Percentiles rank a stretch among this genome's conserved stretches.
Conservation (phyloP, 148 eudicot genomes). For the Vaccinium macrocarpon region DNA sequence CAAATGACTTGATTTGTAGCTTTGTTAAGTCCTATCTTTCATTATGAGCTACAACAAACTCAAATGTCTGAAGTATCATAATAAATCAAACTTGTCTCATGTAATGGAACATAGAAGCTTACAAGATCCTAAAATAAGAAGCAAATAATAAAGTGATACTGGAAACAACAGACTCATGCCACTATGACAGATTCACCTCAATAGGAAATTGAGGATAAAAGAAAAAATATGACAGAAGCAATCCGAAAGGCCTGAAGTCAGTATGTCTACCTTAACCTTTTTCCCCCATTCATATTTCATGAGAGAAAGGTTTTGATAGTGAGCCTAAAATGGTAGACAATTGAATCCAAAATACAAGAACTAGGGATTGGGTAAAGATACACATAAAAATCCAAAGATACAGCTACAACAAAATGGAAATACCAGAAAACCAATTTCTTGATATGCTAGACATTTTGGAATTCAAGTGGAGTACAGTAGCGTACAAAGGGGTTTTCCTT, state of each 20-base stretch:
- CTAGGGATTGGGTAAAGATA: neutral
- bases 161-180: neutral
- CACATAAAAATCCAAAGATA: neutral
- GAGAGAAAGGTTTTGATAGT: slow-evolving; percentile 1
- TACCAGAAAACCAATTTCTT: neutral
- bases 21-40: neutral
- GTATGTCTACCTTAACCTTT: neutral
- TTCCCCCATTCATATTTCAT: neutral
- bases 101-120: too few relatives aligned
- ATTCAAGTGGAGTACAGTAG: too few relatives aligned
- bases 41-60: neutral
- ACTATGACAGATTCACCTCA: neutral
- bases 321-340: neutral
- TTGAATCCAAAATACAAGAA: neutral
- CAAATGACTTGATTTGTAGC: neutral
- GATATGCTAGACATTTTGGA: too few relatives aligned
- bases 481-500: too few relatives aligned
- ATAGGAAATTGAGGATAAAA: neutral
- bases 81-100: too few relatives aligned
- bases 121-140: neutral
- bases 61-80: neutral
- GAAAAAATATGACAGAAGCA: neutral
- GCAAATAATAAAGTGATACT: neutral
- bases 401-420: neutral
- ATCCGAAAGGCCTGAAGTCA: neutral